Evolutionary conservation across 2,329 filamentous ascomycete genomes (phyloP).

Genomic region (Delphinella strobiligena): DNA sequence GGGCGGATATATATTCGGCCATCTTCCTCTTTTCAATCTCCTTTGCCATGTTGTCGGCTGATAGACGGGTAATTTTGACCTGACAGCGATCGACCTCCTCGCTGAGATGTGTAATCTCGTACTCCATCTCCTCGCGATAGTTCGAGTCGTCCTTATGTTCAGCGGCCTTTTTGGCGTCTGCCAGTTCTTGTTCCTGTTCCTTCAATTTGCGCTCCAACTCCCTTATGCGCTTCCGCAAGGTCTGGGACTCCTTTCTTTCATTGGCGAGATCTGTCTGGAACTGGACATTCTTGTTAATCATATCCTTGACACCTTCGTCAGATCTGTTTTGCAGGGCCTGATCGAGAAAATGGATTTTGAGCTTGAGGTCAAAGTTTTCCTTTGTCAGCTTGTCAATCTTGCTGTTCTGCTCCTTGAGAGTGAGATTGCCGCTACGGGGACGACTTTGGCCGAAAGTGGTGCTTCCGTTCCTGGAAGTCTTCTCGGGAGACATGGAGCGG

Average conservation of each 20-base stretch:
- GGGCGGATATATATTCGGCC: constrained; percentile 63
- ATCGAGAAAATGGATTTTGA: constrained; percentile 94
- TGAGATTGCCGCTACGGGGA: constrained; percentile 42
- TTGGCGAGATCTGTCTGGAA: constrained; percentile 83
- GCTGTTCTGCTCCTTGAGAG: constrained; percentile 91
- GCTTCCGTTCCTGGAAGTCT: constrained; percentile 29
- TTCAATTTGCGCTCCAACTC: constrained; percentile 73
- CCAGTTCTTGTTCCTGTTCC: constrained; percentile 41
- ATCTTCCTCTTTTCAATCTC: constrained; percentile 81
- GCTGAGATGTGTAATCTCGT: constrained; percentile 72
- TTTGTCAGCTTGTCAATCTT: constrained; percentile 94
- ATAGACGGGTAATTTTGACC: constrained; percentile 69
- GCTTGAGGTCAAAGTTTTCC: constrained; percentile 94
- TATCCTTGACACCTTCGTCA: constrained; percentile 92
- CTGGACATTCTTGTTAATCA: constrained; percentile 95
- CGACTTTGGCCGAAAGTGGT: constrained; percentile 15
- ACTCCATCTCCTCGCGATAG: constrained; percentile 55
- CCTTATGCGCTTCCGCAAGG: constrained; percentile 65
- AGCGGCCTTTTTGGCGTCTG: constrained; percentile 30
- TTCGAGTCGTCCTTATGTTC: constrained; percentile 25
- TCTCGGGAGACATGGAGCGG: constrained; percentile 49
- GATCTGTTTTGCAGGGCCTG: constrained; percentile 86
- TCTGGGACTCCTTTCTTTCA: constrained; percentile 81
- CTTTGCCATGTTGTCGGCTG: constrained; percentile 63
- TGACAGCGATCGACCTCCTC: constrained; percentile 79